phyloP scores from a whole-genome alignment of 73 alveolate species.

The Paramecium octaurelia region DNA sequence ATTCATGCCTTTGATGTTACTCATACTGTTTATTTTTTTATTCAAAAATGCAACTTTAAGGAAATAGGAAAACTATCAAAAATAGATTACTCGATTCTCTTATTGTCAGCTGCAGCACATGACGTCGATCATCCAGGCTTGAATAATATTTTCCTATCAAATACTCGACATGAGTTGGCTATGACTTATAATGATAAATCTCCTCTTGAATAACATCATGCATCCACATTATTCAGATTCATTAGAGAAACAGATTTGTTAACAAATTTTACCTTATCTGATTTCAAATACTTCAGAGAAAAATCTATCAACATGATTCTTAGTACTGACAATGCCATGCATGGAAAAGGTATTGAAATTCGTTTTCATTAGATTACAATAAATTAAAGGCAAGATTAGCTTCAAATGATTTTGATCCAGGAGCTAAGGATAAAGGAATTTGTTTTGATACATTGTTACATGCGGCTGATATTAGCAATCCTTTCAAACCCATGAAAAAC shows the following conservation, averaged over 20 bases:
- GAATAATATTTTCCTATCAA: constrained; percentile 67
- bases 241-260: constrained; percentile 63
- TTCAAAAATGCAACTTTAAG: constrained; percentile 68
- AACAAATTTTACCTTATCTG: constrained; percentile 42
- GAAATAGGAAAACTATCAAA: constrained; percentile 66
- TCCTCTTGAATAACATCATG: constrained; percentile 76
- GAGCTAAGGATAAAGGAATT: constrained; percentile 66
- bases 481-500: constrained; percentile 75
- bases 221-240: constrained; percentile 64
- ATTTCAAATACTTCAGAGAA: constrained; percentile 68
- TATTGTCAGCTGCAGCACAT: constrained; percentile 74
- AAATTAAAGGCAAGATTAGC: constrained; percentile 39
- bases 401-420: constrained; percentile 67
- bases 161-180: constrained; percentile 67
- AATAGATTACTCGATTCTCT: constrained; percentile 66
- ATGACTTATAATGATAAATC: constrained; percentile 72
- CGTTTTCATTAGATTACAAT: background rate
- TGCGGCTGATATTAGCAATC: constrained; percentile 86
- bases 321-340: constrained; percentile 88
- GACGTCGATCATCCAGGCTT: constrained; percentile 83
- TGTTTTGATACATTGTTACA: constrained; percentile 73
- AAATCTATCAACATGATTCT: constrained; percentile 73
- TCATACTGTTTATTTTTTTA: constrained; percentile 76
- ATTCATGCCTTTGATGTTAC: constrained; percentile 82
- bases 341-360: constrained; percentile 51